A percentile compares a stretch with the other conserved stretches of the same genome.
Conservation (phyloP, 2,329 filamentous ascomycete species). For the Nothophaeocryptopus gaeumannii region DNA sequence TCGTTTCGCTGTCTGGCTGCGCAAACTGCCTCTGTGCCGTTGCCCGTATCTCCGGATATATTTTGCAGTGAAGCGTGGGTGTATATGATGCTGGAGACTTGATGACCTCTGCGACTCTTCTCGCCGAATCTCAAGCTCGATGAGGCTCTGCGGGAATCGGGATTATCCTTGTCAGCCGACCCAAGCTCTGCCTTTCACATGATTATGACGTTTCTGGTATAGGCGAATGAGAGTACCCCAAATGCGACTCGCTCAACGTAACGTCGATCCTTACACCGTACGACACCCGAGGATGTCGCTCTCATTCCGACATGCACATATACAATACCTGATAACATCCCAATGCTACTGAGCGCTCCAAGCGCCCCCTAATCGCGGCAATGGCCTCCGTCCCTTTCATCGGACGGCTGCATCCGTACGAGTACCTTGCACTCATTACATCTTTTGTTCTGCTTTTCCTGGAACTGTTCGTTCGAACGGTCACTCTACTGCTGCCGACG, state of each 20-base stretch:
- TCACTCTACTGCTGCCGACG: slow-evolving; percentile 81
- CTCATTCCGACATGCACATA: too few relatives aligned
- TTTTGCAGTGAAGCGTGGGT: neutral
- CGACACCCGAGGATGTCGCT: too few relatives aligned
- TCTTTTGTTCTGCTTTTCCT: slow-evolving; percentile 80
- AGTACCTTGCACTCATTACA: slow-evolving; percentile 82
- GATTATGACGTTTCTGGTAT: slow-evolving; percentile 10
- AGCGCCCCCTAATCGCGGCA: neutral
- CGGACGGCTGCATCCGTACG: slow-evolving; percentile 59
- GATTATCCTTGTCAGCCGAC: neutral
- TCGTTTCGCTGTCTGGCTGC: neutral
- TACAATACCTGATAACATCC: too few relatives aligned
- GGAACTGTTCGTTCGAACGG: slow-evolving; percentile 77
- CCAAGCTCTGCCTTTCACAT: slow-evolving; percentile 8
- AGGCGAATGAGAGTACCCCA: too few relatives aligned
- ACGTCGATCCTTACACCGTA: too few relatives aligned
- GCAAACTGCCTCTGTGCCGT: neutral
- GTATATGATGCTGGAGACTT: neutral
- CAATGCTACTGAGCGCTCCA: too few relatives aligned
- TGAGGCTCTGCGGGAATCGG: slow-evolving; percentile 1
- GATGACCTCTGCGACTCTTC: neutral
- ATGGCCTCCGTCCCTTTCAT: slow-evolving; percentile 63
- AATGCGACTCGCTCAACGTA: too few relatives aligned
- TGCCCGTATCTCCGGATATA: neutral
- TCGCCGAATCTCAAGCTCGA: neutral